Conservation (phyloP, 2,329 filamentous ascomycete species). For the Neofusicoccum umdonicola region DNA sequence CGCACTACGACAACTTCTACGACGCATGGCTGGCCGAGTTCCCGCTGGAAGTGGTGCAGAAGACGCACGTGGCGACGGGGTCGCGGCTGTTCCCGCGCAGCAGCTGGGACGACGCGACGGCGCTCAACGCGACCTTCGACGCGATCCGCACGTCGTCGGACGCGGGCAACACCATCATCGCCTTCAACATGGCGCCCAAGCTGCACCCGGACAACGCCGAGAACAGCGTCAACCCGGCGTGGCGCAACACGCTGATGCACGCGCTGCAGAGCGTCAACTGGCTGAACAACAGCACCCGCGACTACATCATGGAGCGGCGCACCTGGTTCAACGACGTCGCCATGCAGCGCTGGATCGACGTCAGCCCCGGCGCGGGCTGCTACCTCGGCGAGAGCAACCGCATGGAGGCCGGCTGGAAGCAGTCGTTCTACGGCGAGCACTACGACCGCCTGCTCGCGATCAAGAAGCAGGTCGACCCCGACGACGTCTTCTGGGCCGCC, state of each 20-base stretch:
- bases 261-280: slow-evolving; percentile 28
- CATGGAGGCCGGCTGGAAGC: slow-evolving; percentile 27
- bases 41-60: slow-evolving; percentile 38
- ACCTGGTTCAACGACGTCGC: slow-evolving; percentile 13
- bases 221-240: slow-evolving; percentile 27
- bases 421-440: slow-evolving; percentile 27
- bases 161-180: neutral
- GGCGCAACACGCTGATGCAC: slow-evolving; percentile 22
- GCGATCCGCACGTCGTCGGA: slow-evolving; percentile 13
- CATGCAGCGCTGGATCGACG: slow-evolving; percentile 6
- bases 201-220: slow-evolving; percentile 8
- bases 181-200: slow-evolving; percentile 16
- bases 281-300: slow-evolving; percentile 29
- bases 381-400: slow-evolving; percentile 33
- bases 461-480: slow-evolving; percentile 27
- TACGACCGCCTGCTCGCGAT: slow-evolving; percentile 23
- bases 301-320: slow-evolving; percentile 11
- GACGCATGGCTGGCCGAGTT: slow-evolving; percentile 42
- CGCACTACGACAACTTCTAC: slow-evolving; percentile 38
- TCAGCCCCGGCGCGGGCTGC: slow-evolving; percentile 21
- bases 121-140: slow-evolving; percentile 39
- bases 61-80: slow-evolving; percentile 37
- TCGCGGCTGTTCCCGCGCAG: slow-evolving; percentile 48
- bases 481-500: slow-evolving; percentile 25
- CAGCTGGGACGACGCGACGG: slow-evolving; percentile 36